Base-by-base conservation (phyloP, 345 rosid species). In the Populus euphratica region DNA sequence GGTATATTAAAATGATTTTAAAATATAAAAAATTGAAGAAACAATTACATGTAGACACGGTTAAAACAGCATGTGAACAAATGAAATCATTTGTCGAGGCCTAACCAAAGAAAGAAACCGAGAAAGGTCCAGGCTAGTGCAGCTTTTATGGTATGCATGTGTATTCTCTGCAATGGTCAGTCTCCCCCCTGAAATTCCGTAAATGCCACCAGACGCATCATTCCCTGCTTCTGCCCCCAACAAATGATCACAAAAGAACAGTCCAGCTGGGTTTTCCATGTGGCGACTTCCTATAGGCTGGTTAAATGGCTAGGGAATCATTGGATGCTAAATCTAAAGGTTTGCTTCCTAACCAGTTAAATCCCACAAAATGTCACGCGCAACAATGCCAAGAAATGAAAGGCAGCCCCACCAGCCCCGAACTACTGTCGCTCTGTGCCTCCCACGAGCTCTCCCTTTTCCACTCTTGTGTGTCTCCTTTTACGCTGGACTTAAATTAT, bases 221-320 rank as follows among this genome's bases (percentile, higher is more conserved):
- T 67, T 68, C 47, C 43, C 21, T 10, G 27, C 14, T 14, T 9
- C 7, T 11, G 20, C 3, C 27, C n/a, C 16, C 12, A 38, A 14
- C 35, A 2, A 59, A 18, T 50, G 13, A 8, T 20, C 68, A 73
- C 67, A n/a, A 44, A 12, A 52, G 7, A 8, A 12, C 21, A 17
- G 27, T 43, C 71, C 62, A 77, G 80, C 75, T 77, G 71, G 38
- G 69, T 43, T 12, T 20, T 71, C 23, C 18, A 77, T 63, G 70
- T 71, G 80, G 23, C 71, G 33, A 1, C 4, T 44, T 3, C 6
- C 35, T 36, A 71, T 33, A 1, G 65, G 80, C 21, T 16, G 7
- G 23, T 7, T 13, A 29, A 54, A 38, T 54, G 52, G 38, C 43
- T 3, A 23, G n/a, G 62, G 66, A 47, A 52, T 25, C 82, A 64